These are phyloP conservation scores for Paraphaeosphaeria minitans DNA, from an alignment of 2,329 filamentous ascomycete species.

Conservation along the genomic window DNA sequence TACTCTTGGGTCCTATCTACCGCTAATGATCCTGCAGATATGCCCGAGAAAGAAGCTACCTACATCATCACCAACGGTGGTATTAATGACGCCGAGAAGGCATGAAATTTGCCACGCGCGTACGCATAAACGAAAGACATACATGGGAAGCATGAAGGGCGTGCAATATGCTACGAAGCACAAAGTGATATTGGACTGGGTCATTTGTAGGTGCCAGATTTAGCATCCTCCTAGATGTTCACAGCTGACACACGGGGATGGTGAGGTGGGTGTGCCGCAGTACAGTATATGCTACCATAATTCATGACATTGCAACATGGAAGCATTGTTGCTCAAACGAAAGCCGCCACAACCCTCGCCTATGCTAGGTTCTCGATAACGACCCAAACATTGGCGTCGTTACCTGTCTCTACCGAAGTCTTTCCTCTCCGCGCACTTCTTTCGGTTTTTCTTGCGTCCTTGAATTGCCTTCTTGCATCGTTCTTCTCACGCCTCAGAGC, in stretches of 20 bases:
- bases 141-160: not conserved
- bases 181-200: not conserved
- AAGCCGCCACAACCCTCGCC: not conserved
- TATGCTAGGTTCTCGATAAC: slow-evolving; percentile 36
- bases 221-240: not conserved
- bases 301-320: not conserved
- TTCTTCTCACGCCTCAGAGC: slow-evolving; percentile 28
- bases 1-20: slow-evolving; percentile 6
- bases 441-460: slow-evolving; percentile 11
- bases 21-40: slow-evolving; percentile 55
- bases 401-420: not conserved
- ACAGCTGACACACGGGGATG: no score
- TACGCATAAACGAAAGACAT: not conserved
- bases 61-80: slow-evolving; percentile 73
- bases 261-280: not conserved
- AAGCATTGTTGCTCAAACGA: not conserved
- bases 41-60: slow-evolving; percentile 70
- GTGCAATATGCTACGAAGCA: not conserved
- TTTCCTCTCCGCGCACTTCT: slow-evolving; percentile 12
- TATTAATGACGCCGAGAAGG: slow-evolving; percentile 70
- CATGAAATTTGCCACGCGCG: slow-evolving; percentile 40
- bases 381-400: slow-evolving; percentile 29
- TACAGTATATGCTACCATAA: not conserved
- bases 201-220: not conserved
- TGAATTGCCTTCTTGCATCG: slow-evolving; percentile 17